Evolutionary conservation across 75 land plant species (phyloP).

Genomic region (Cupressus sempervirens): DNA sequence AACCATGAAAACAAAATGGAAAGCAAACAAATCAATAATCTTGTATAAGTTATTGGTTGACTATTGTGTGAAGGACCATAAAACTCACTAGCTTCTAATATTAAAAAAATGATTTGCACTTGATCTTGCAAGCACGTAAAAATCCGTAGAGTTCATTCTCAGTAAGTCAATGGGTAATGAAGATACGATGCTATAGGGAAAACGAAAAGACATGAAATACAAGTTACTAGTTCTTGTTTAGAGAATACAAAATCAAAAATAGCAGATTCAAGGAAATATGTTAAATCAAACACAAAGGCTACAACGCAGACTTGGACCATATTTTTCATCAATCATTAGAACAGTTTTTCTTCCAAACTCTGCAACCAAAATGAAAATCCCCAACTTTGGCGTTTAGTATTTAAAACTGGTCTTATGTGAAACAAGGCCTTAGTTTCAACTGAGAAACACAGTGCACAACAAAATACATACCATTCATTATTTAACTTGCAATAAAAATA

Average conservation of each 20-base stretch:
- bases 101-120: no score
- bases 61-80: no score
- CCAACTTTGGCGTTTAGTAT: neutral
- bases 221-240: neutral
- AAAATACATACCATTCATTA: neutral
- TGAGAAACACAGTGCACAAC: neutral
- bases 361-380: neutral
- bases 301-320: neutral
- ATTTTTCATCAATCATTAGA: neutral
- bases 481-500: neutral
- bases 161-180: neutral
- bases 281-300: neutral
- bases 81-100: neutral
- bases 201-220: neutral
- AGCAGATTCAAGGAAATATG: neutral
- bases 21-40: neutral
- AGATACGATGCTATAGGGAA: neutral
- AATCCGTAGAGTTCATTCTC: no score
- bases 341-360: neutral
- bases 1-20: neutral
- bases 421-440: neutral
- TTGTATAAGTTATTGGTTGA: neutral
- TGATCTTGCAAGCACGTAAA: no score
- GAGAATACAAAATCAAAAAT: neutral
- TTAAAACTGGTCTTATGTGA: neutral